phyloP scores from a whole-genome alignment of 2,329 filamentous ascomycete genomes.

The Fusarium udum region DNA sequence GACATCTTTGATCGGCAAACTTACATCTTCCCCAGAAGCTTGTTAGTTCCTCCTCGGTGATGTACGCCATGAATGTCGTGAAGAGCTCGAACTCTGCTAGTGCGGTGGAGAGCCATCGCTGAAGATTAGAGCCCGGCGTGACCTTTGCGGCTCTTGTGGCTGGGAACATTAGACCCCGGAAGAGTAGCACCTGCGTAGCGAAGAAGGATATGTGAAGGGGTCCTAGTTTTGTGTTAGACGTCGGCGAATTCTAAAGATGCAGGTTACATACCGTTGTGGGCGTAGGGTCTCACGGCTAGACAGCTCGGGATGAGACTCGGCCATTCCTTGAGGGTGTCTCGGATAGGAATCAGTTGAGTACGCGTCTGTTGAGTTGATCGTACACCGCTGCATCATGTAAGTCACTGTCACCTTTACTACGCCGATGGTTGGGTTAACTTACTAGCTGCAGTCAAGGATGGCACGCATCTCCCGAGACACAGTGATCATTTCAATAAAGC shows the following conservation, averaged over 20 bases:
- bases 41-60: conserved; percentile 49
- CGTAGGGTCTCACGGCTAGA: conserved; percentile 24
- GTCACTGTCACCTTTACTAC: not conserved
- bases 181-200: conserved; percentile 53
- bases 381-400: conserved; percentile 19
- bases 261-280: conserved; percentile 32
- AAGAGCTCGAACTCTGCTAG: conserved; percentile 51
- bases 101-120: conserved; percentile 48
- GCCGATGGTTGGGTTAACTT: conserved; percentile 27
- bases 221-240: conserved; percentile 33
- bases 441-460: conserved; percentile 50
- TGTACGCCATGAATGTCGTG: conserved; percentile 49
- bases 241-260: not conserved
- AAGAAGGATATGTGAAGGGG: conserved; percentile 56
- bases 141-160: conserved; percentile 54
- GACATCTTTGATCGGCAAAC: conserved; percentile 32
- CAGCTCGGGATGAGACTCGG: conserved; percentile 50
- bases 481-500: conserved; percentile 50
- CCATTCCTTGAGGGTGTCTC: conserved; percentile 49
- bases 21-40: conserved; percentile 57
- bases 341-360: conserved; percentile 40
- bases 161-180: conserved; percentile 57
- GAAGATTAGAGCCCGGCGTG: conserved; percentile 49
- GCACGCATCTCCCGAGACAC: conserved; percentile 46
- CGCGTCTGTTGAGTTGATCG: conserved; percentile 28